Percentiles rank a stretch among this genome's conserved stretches.
phyloP scores from a whole-genome alignment of 2,329 filamentous ascomycete genomes.

The Simplicillium aogashimaense region DNA sequence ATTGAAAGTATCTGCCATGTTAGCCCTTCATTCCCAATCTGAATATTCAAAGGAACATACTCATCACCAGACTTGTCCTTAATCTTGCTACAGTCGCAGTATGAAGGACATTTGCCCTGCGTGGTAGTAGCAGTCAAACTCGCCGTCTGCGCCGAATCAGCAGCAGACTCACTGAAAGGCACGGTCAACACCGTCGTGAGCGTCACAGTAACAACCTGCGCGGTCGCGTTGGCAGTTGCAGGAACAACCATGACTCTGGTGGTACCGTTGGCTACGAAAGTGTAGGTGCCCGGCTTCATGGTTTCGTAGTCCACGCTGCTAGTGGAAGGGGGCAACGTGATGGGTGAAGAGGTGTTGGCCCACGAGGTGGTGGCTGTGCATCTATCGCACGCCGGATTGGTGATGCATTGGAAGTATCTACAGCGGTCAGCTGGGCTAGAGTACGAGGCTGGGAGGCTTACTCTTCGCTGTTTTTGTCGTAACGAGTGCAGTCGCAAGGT shows the following conservation, averaged over 20 bases:
- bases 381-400: too few species aligned
- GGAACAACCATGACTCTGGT: not conserved
- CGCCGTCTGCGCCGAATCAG: not conserved
- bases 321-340: too few species aligned
- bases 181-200: not conserved
- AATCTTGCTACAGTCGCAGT: constrained; percentile 18
- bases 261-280: not conserved
- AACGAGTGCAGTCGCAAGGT: too few species aligned
- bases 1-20: constrained; percentile 4
- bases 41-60: constrained; percentile 6
- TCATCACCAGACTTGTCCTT: constrained; percentile 17
- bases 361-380: too few species aligned
- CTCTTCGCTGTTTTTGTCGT: too few species aligned
- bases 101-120: constrained; percentile 9
- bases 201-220: not conserved
- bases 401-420: too few species aligned
- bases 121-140: not conserved
- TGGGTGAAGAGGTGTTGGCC: too few species aligned
- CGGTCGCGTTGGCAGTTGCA: not conserved
- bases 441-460: too few species aligned
- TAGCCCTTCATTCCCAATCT: not conserved
- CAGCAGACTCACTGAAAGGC: not conserved
- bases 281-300: not conserved
- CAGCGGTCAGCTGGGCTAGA: too few species aligned
- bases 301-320: too few species aligned